These are phyloP conservation scores for Calamus simplicifolius DNA, from an alignment of 176 grass and related monocot species.

Conservation along the genomic window DNA sequence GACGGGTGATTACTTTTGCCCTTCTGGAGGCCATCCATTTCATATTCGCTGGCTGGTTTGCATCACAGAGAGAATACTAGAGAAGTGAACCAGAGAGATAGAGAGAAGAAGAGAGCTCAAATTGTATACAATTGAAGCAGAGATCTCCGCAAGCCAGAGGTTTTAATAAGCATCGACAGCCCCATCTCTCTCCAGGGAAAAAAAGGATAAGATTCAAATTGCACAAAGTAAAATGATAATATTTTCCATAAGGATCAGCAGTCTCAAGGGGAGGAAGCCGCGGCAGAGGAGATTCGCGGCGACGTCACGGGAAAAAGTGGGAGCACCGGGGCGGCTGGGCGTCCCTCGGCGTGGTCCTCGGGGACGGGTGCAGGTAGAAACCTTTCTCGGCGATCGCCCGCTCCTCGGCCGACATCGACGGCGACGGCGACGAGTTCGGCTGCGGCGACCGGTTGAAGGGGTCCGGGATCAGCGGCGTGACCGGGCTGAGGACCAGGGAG, in stretches of 20 bases:
- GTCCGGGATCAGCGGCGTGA: slow-evolving; percentile 70
- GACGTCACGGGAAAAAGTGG: slow-evolving; percentile 2
- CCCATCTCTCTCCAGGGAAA: too few species aligned
- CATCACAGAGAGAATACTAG: too few species aligned
- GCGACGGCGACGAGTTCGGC: slow-evolving; percentile 20
- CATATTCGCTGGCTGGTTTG: too few species aligned
- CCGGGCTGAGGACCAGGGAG: slow-evolving; percentile 73
- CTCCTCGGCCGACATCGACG: slow-evolving; percentile 57
- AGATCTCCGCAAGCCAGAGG: too few species aligned
- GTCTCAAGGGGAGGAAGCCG: background rate
- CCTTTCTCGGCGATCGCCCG: slow-evolving; percentile 71
- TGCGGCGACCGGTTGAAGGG: slow-evolving; percentile 59
- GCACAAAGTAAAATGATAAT: too few species aligned
- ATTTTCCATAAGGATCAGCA: background rate
- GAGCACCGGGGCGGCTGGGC: background rate
- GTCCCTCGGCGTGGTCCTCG: slow-evolving; percentile 16
- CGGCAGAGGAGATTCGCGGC: background rate
- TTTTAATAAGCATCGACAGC: too few species aligned
- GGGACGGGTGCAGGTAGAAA: slow-evolving; percentile 91
- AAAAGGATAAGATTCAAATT: too few species aligned
- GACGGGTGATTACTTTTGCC: too few species aligned
- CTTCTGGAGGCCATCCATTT: too few species aligned
- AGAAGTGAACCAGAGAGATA: too few species aligned
- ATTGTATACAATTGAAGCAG: too few species aligned
- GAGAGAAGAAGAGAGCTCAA: too few species aligned